Evolutionary conservation across 495 filamentous ascomycete species (phyloP), one percentile per base, ranked within the genome.

Genomic region (Penicillium odoratum): DNA sequence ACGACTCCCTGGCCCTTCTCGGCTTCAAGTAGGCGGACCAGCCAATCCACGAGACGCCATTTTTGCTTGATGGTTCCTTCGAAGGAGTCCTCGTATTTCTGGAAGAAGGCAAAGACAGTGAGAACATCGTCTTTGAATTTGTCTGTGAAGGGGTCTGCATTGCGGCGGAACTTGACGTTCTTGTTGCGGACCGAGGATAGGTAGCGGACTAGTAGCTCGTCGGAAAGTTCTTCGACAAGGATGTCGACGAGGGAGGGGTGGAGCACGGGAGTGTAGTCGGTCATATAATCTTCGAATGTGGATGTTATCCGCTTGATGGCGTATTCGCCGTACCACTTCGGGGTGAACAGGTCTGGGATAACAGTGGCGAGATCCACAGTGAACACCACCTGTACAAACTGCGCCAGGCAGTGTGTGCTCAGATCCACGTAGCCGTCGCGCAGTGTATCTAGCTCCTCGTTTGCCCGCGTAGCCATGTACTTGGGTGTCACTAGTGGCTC

Each of bases 341-440:
- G 74, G 0, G 93, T 97, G 80, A 97, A 99, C 75, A 98, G 90
- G 45, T 95, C 90, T 30, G 88, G 82, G 58, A 96, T 83, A 21
- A 92, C 90, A 16, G 83, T 66, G 58, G 78, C 80, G 75, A 99
- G 91, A 79, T 99, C 94, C 62, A 93, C 83, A 21, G 78, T 73
- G 77, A 99, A 96, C 62, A 99, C 87, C 18, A 96, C 78, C 48
- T 82, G 75, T 33, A 89, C 90, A 61, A 98, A 97, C 61, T 86
- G 88, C 56, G 83, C 81, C 45, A 98, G 87, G 73, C 91, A 96
- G 77, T 92, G 90, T 5, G 91, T 95, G 66, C 89, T 89, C 15
- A 97, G 79, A 70, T 98, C 95, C 33, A 98, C 89, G 71, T 97
- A 98, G 47, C 92, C 92, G 71, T 96, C 89, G 42, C 88, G 86